Base-by-base conservation (phyloP, 2,329 filamentous ascomycete genomes). In the Corinectria fuckeliana region DNA sequence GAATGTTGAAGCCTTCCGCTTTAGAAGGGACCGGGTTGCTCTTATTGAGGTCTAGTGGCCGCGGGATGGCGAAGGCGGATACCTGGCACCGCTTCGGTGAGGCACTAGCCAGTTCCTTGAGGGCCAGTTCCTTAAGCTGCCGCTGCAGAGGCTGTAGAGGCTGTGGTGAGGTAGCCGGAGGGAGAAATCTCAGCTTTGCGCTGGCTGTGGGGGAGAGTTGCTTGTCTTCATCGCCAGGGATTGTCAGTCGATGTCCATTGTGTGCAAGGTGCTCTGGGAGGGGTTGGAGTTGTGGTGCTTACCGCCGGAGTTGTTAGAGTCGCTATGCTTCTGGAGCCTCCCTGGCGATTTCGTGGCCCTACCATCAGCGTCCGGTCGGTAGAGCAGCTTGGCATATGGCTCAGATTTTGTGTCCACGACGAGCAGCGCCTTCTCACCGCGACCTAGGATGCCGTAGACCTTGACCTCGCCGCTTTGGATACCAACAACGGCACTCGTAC, bases 401-500 rank as follows among this genome's bases (percentile, higher is more conserved):
- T 77, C 55, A 0, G 69, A 62, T 0, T 76, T 75, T 0, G 89
- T 88, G 72, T 93, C 88, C 0, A 92, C 85, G 0, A 93, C 79
- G 5, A 93, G 74, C 1, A 92, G 75, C 2, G 85, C 85, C 67
- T 91, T 87, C 54, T 90, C 85, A 1, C 85, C 86, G n/a, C 91
- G 88, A 0, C 90, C 90, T 3, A 92, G 77, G 0, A 91, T 76
- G 0, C 90, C 90, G 53, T 89, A 92, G 0, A 93, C 81, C 48
- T 77, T 86, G 9, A 92, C 87, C 41, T 87, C 85, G 0, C 89
- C 90, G 5, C 80, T 75, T 9, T 85, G 79, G 26, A 94, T 84
- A 3, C 87, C 86, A 26, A 93, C 74, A 0, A 93, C 88, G 0
- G 88, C 84, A 60, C 88, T 92, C 0, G 89, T 92, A 0, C 91